phyloP scores from a whole-genome alignment of 352 stramenopile species.

The Phytopythium boreale region DNA sequence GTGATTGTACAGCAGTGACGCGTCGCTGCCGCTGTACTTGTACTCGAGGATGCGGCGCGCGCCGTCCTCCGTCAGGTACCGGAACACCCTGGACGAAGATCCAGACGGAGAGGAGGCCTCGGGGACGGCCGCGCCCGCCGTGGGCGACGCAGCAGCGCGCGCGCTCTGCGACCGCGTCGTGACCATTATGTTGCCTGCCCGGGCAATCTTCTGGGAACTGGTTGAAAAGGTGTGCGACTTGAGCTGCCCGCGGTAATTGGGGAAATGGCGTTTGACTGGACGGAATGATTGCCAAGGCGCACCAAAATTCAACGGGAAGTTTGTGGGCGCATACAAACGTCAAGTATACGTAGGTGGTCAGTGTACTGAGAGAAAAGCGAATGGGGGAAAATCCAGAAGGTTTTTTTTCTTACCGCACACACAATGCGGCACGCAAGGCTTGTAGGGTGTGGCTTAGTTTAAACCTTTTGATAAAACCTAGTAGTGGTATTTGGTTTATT shows the following conservation, averaged over 20 bases:
- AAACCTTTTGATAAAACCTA: neutral
- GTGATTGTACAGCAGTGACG: slow-evolving; percentile 82
- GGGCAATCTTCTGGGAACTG: neutral
- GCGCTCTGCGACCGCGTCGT: slow-evolving; percentile 6
- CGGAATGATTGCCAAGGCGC: neutral
- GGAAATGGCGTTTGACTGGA: neutral
- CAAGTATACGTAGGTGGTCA: neutral
- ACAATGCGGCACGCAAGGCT: neutral
- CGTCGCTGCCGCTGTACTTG: slow-evolving; percentile 86
- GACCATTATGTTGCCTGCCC: slow-evolving; percentile 2
- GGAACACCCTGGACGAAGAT: slow-evolving; percentile 19
- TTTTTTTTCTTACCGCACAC: neutral
- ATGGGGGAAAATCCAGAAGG: neutral
- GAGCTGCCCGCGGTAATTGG: neutral
- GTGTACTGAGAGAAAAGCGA: neutral
- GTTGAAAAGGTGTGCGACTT: neutral
- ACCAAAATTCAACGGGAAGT: neutral
- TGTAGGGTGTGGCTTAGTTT: neutral
- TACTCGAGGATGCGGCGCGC: slow-evolving; percentile 70
- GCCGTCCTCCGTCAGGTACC: slow-evolving; percentile 70
- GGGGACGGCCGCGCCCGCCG: neutral
- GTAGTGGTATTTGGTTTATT: neutral
- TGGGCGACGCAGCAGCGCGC: slow-evolving; percentile 1
- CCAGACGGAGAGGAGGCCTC: neutral
- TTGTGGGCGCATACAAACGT: neutral